Conservation (phyloP, 768 basidiomycete species). For the Rhizopogon sp. region DNA sequence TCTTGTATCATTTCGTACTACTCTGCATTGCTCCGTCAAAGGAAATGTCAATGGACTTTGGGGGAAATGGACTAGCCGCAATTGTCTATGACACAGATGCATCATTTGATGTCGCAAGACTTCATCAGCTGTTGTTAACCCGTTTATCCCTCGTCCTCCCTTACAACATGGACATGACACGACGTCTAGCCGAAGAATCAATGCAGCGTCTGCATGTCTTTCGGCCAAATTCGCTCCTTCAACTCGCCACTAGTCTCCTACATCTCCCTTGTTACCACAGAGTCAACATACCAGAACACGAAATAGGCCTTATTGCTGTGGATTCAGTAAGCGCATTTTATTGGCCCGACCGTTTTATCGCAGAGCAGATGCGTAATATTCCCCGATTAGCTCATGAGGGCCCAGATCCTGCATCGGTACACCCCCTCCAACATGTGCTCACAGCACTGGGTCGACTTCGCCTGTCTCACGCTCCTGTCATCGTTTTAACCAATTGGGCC, state of each 20-base stretch:
- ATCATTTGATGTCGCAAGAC: conserved; percentile 53
- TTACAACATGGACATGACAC: conserved; percentile 11
- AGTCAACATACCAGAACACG: conserved; percentile 40
- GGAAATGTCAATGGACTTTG: conserved; percentile 26
- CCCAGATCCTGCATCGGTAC: conserved; percentile 10
- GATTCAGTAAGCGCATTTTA: conserved; percentile 77
- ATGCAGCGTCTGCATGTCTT: conserved; percentile 65
- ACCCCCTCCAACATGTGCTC: conserved; percentile 42
- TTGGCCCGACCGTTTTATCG: conserved; percentile 68
- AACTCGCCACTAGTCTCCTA: conserved; percentile 65
- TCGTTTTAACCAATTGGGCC: conserved; percentile 61
- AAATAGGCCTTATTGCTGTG: conserved; percentile 63
- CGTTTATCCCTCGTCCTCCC: conserved; percentile 36
- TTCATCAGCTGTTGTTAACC: conserved; percentile 46
- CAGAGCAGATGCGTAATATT: conserved; percentile 44
- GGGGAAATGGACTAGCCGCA: conserved; percentile 61
- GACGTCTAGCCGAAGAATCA: conserved; percentile 29
- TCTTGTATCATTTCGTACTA: conserved; percentile 63
- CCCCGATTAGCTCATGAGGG: conserved; percentile 3
- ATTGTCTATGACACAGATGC: conserved; percentile 69
- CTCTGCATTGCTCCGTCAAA: conserved; percentile 50
- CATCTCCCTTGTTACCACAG: conserved; percentile 53
- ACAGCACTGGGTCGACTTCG: conserved; percentile 45
- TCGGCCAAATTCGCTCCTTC: conserved; percentile 56
- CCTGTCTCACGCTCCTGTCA: conserved; percentile 43